Conservation (phyloP, 352 stramenopile genomes). For the Paralagenidium karlingii region DNA sequence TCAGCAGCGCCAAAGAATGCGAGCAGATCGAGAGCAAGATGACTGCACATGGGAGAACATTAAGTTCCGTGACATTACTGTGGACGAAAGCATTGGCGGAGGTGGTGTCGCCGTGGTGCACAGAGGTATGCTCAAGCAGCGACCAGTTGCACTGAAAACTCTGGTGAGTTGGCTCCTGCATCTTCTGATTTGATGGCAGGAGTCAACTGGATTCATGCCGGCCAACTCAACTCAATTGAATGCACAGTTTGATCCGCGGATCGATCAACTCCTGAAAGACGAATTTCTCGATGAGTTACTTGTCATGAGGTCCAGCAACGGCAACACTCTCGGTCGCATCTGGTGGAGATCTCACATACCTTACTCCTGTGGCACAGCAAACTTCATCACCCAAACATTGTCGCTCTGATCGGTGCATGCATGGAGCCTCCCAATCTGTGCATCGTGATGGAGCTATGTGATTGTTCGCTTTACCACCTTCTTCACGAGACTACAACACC, state of each 20-base stretch:
- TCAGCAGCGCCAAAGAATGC: background rate
- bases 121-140: conserved; percentile 53
- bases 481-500: no score
- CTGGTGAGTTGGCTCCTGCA: conserved; percentile 28
- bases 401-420: background rate
- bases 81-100: conserved; percentile 79
- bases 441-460: conserved; percentile 1
- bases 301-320: conserved; percentile 86
- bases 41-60: conserved; percentile 75
- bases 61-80: conserved; percentile 56
- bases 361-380: no score
- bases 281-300: conserved; percentile 92
- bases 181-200: background rate
- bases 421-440: background rate
- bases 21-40: no score
- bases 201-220: no score
- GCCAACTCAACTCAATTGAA: no score
- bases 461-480: no score
- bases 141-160: conserved; percentile 79
- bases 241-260: conserved; percentile 78
- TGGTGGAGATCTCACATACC: no score
- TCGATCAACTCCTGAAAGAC: conserved; percentile 76
- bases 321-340: no score
- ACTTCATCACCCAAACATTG: background rate
- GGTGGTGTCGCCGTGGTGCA: conserved; percentile 87